A percentile compares a stretch with the other conserved stretches of the same genome.
Evolutionary conservation across 2,329 filamentous ascomycete species (phyloP).

Genomic region (Paramyrothecium sp.): DNA sequence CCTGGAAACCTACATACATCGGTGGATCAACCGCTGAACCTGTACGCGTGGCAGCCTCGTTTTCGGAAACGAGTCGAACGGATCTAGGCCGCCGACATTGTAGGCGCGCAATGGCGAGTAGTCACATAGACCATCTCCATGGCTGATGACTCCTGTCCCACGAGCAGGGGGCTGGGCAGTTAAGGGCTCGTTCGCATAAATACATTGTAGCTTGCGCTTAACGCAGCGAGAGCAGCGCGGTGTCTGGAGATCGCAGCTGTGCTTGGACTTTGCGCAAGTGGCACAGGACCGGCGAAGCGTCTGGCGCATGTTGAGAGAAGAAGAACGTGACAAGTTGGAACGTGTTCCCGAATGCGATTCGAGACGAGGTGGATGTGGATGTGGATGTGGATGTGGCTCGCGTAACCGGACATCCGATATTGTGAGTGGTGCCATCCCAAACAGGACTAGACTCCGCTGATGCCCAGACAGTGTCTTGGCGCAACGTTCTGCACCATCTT

Average conservation of each 20-base stretch:
- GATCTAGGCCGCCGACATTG: slow-evolving; percentile 39
- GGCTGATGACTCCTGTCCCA: slow-evolving; percentile 12
- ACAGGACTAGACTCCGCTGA: slow-evolving; percentile 28
- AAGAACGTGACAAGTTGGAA: not conserved
- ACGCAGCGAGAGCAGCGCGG: slow-evolving; percentile 55
- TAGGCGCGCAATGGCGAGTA: too few species aligned
- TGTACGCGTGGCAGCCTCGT: slow-evolving; percentile 49
- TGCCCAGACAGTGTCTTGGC: slow-evolving; percentile 2
- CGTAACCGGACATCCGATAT: not conserved
- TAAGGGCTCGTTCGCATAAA: slow-evolving; percentile 52
- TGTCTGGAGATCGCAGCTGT: slow-evolving; percentile 52
- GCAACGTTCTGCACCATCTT: slow-evolving; percentile 4
- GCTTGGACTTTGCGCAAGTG: slow-evolving; percentile 54
- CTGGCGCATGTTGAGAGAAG: slow-evolving; percentile 40
- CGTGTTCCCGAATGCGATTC: not conserved
- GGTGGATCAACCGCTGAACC: slow-evolving; percentile 55
- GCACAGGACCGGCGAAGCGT: slow-evolving; percentile 58
- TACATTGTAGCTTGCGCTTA: slow-evolving; percentile 44
- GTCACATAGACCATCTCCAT: slow-evolving; percentile 13
- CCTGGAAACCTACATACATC: slow-evolving; percentile 38
- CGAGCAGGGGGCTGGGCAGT: not conserved
- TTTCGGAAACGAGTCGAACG: slow-evolving; percentile 55
- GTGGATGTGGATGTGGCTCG: too few species aligned
- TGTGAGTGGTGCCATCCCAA: slow-evolving; percentile 6
- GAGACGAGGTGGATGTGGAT: not conserved